Evolutionary conservation across 2,329 filamentous ascomycete genomes (phyloP), one percentile per base, ranked within the genome.

Genomic region (Phaeosphaeriaceae sp.): DNA sequence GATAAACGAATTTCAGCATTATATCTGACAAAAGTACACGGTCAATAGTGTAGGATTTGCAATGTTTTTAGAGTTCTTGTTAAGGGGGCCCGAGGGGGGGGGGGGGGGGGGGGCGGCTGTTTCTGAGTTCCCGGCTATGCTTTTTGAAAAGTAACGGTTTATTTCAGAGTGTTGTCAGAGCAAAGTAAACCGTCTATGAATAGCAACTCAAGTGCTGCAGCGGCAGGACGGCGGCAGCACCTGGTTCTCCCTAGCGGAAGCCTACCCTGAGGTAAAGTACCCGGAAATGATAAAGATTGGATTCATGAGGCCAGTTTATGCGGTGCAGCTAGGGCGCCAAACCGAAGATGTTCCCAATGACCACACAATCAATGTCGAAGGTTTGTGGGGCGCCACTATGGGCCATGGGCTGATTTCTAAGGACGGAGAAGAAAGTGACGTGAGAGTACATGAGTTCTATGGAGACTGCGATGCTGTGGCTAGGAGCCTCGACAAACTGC

Each of bases 381-480:
- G 45, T 29, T 35, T 48, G 23, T 48, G 23, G 45, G 45, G 45
- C 23, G 45, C 45, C 18, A 48, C 45, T 45, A 49, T 49, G 29
- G 40, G 5, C 29, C 12, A 49, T 38, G 23, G 40, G 26, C 41
- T 49, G 9, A 45, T 33, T 44, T 18, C 46, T 23, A 37, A 49
- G 36, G 41, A 49, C 20, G 18, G 43, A 46, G 43, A 46, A 46
- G 43, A 46, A 46, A 46, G 43, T 46, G 9, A 42, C 18, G 18
- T 46, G 6, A 49, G 34, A 30, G 34, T 47, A 46, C 42, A 47
- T 47, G 23, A 50, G 32, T 47, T 50, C 47, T 50, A 50, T 28
- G 33, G 47, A 46, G 47, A 50, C 39, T 50, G 42, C 30, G 42
- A 50, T 47, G 33, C 42, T 47, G 23, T 50, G 15, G 47, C 47